These are phyloP conservation scores for Akanthomyces uredinophilus DNA, from an alignment of 2,329 filamentous ascomycete species.

Conservation along the genomic window DNA sequence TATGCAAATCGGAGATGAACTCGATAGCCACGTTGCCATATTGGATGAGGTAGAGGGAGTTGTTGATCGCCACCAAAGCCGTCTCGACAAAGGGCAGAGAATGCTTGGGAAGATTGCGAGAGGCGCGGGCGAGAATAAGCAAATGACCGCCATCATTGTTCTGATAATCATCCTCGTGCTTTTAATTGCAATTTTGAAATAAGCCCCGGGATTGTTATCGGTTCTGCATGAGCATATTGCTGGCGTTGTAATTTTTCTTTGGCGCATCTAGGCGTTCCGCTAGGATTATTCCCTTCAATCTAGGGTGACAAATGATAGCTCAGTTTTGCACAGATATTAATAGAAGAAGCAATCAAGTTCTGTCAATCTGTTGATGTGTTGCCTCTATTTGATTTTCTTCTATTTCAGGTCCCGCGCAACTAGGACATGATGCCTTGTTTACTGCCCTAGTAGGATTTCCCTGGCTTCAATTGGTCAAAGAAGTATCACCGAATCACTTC, in stretches of 20 bases:
- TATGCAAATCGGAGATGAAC: conserved; percentile 93
- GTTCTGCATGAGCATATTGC: neutral
- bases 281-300: neutral
- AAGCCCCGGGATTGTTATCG: conserved; percentile 20
- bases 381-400: neutral
- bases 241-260: neutral
- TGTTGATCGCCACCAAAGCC: conserved; percentile 73
- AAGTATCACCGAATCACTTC: conserved; percentile 61
- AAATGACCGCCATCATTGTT: conserved; percentile 74
- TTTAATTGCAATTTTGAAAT: conserved; percentile 78
- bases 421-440: neutral
- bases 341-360: neutral
- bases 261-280: neutral
- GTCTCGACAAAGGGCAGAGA: conserved; percentile 69
- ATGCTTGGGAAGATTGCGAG: conserved; percentile 67
- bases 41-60: conserved; percentile 83
- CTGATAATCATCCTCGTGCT: conserved; percentile 79
- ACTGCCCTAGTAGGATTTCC: neutral
- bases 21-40: conserved; percentile 84
- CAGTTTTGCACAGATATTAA: neutral
- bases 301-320: neutral
- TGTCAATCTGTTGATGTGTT: neutral
- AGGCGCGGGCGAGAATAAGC: conserved; percentile 78
- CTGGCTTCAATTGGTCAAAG: neutral
- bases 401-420: neutral